Conservation (phyloP, 306 rosid genomes). For the Casuarina equisetifolia region DNA sequence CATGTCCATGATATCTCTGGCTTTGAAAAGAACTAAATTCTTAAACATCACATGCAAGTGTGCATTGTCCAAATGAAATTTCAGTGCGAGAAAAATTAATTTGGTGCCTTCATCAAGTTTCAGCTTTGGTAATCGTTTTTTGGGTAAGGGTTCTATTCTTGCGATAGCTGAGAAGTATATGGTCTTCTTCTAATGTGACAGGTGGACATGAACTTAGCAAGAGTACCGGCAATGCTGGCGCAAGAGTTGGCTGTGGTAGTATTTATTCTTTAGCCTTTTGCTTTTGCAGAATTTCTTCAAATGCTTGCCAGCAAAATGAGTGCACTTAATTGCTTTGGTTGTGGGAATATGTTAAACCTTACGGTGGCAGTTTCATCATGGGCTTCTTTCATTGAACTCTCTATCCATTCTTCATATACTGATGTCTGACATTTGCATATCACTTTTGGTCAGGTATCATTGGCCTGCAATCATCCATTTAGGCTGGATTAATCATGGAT, state of each 20-base stretch:
- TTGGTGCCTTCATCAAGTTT: not conserved
- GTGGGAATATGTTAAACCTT: not conserved
- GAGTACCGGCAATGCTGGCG: slow-evolving; percentile 86
- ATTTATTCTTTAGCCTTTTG: slow-evolving; percentile 22
- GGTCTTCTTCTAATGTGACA: slow-evolving; percentile 27
- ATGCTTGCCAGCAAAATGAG: not conserved
- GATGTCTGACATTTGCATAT: slow-evolving; percentile 19
- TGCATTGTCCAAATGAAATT: not conserved
- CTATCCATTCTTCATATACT: slow-evolving; percentile 6
- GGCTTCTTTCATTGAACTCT: not conserved
- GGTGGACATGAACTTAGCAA: slow-evolving; percentile 89
- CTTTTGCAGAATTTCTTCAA: slow-evolving; percentile 8
- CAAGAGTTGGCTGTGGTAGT: slow-evolving; percentile 80
- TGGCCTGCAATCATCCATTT: slow-evolving; percentile 78
- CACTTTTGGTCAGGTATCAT: slow-evolving; percentile 60
- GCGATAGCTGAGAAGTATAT: not conserved
- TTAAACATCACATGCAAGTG: not conserved
- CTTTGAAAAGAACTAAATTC: not conserved
- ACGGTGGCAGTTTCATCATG: not conserved
- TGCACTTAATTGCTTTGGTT: not conserved
- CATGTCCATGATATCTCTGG: not conserved
- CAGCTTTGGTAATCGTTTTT: not conserved
- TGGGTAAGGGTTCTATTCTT: not conserved
- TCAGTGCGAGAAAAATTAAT: not conserved
- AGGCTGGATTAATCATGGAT: slow-evolving; percentile 21